Evolutionary conservation across 1,139 yeast species (phyloP), one percentile per base, ranked within the genome.

Genomic region (Geotrichum armillariae): DNA sequence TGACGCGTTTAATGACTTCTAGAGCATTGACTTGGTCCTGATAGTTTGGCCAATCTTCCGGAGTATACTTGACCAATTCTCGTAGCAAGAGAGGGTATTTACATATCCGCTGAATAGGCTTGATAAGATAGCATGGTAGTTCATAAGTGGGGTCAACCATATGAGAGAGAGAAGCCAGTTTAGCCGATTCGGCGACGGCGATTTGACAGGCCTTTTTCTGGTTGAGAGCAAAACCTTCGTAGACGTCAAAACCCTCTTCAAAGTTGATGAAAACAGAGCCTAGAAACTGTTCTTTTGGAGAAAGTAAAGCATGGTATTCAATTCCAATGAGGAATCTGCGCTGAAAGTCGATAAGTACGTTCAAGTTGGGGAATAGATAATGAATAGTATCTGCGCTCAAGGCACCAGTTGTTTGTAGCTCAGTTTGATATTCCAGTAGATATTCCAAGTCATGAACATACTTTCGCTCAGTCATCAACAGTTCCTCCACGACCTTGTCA

Each of bases 91-190:
- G 70, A 2, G 99, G 99, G 66, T 93, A 93, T 67, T 91, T 89
- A 73, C 97, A 89, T 27, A 93, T 76, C 59, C 99, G 79, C 72
- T 93, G 99, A 37, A 93, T 89, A 0, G 99, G 99, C 66, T 93
- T 93, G 60, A 93, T 80, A 44, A 94, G 76, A 66, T 87, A 87
- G 48, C 95, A 84, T 63, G 89, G 98, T 49, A 93, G 74, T 67
- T 93, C 99, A 65, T 90, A 84, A 34, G 89, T 86, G 23, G 95
- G 94, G 57, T 85, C 95, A 52, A 93, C 80, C 40, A 90, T 70
- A 45, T 76, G 70, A 3, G 85, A 75, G 21, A 84, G 75, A 53
- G 78, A 78, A 51, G 68, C 72, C 53, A 87, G 72, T 60, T 78
- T 81, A 36, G 72, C 63, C 32, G 83, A 77, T 60, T 86, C 91